Conservation (phyloP, 2,329 filamentous ascomycete genomes). For the Cordyceps pruinosa region DNA sequence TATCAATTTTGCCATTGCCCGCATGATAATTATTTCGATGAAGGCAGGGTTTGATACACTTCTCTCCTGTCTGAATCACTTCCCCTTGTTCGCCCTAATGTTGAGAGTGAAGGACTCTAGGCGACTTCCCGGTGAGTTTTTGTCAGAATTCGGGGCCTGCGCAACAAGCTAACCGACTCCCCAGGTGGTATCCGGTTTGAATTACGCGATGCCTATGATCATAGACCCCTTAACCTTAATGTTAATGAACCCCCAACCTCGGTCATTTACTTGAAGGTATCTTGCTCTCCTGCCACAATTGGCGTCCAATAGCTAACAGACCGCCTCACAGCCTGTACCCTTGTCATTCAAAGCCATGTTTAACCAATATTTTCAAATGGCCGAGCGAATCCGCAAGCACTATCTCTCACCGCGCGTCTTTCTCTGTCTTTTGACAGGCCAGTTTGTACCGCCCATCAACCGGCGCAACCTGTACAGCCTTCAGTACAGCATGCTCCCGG, state of each 20-base stretch:
- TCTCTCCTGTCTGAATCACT: slow-evolving; percentile 92
- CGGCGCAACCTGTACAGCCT: slow-evolving; percentile 90
- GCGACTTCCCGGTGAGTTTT: slow-evolving; percentile 69
- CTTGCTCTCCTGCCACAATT: slow-evolving; percentile 10
- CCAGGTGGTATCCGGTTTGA: slow-evolving; percentile 73
- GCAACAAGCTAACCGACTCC: slow-evolving; percentile 9
- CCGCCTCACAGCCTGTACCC: slow-evolving; percentile 62
- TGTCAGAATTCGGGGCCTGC: neutral
- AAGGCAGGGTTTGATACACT: slow-evolving; percentile 89
- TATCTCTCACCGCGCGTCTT: slow-evolving; percentile 87
- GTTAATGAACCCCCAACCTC: slow-evolving; percentile 57
- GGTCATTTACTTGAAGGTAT: slow-evolving; percentile 78
- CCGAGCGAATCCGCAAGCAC: slow-evolving; percentile 85
- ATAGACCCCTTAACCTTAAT: slow-evolving; percentile 34
- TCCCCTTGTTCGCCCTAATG: slow-evolving; percentile 96
- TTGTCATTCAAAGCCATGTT: slow-evolving; percentile 92
- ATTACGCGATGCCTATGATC: slow-evolving; percentile 64
- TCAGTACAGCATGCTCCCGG: slow-evolving; percentile 96
- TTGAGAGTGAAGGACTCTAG: slow-evolving; percentile 86
- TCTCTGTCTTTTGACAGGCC: slow-evolving; percentile 79
- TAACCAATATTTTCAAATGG: slow-evolving; percentile 93
- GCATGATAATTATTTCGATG: slow-evolving; percentile 89
- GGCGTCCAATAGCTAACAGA: neutral
- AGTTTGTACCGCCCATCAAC: slow-evolving; percentile 91
- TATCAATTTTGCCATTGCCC: slow-evolving; percentile 85